These are phyloP conservation scores for Cytospora piceicola DNA, from an alignment of 2,329 filamentous ascomycete genomes.

Conservation along the genomic window DNA sequence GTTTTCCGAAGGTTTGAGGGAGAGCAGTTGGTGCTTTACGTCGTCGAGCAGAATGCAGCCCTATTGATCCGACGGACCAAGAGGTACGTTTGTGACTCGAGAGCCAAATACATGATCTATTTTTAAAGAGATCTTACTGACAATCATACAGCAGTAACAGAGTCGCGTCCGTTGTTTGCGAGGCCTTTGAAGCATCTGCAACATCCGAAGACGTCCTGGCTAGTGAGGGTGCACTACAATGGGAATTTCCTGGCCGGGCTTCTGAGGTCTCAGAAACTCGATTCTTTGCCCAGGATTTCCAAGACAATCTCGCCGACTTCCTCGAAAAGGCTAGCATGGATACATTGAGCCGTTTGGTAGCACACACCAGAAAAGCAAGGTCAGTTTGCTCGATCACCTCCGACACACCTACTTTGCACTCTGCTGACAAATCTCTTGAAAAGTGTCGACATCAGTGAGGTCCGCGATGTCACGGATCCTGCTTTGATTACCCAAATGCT, in stretches of 20 bases:
- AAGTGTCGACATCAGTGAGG: slow-evolving; percentile 50
- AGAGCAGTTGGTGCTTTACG: slow-evolving; percentile 10
- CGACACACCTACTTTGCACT: not conserved
- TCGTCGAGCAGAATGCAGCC: slow-evolving; percentile 24
- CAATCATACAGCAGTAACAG: not conserved
- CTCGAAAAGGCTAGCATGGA: slow-evolving; percentile 60
- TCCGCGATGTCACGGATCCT: slow-evolving; percentile 61
- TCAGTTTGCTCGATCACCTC: not conserved
- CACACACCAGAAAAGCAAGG: slow-evolving; percentile 54
- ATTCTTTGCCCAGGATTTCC: slow-evolving; percentile 29
- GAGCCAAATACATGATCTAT: not conserved
- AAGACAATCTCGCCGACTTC: slow-evolving; percentile 52
- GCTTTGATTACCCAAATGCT: slow-evolving; percentile 61
- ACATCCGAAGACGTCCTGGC: slow-evolving; percentile 54
- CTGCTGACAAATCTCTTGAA: not conserved
- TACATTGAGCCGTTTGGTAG: slow-evolving; percentile 54
- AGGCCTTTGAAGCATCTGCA: slow-evolving; percentile 59
- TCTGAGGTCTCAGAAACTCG: slow-evolving; percentile 47
- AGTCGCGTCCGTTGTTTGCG: slow-evolving; percentile 6
- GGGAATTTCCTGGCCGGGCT: slow-evolving; percentile 61
- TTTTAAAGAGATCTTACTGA: not conserved
- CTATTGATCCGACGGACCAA: slow-evolving; percentile 8
- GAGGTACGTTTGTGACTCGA: not conserved
- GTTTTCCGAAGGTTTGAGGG: slow-evolving; percentile 1
- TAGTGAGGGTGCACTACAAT: slow-evolving; percentile 52